Percentiles rank a stretch among this genome's conserved stretches.
phyloP scores from a whole-genome alignment of 2,329 filamentous ascomycete genomes.

The Fusarium floridanum region DNA sequence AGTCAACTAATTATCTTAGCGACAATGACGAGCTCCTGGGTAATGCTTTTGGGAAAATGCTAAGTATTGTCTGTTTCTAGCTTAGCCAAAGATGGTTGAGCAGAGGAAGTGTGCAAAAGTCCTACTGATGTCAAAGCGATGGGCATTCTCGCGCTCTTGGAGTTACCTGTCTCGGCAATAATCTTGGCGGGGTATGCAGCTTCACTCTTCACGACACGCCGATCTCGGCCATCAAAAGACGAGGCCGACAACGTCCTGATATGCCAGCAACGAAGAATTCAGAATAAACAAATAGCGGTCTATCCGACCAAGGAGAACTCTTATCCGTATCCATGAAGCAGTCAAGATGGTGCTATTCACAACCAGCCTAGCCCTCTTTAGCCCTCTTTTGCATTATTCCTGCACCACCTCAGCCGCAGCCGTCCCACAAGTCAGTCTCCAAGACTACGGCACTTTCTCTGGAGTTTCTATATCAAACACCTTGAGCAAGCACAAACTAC shows the following conservation, averaged over 20 bases:
- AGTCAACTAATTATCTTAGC: neutral
- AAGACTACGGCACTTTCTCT: slow-evolving; percentile 8
- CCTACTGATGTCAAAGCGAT: neutral
- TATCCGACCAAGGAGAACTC: neutral
- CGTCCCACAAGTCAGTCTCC: slow-evolving; percentile 4
- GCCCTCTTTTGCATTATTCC: neutral
- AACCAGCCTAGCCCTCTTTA: neutral
- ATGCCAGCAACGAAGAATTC: neutral
- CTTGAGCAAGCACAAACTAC: neutral
- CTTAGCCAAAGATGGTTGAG: neutral
- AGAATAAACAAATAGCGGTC: neutral
- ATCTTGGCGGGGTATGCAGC: neutral
- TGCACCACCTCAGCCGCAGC: neutral
- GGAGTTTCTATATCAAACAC: slow-evolving; percentile 2
- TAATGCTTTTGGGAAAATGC: neutral
- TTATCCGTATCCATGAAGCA: too few species aligned
- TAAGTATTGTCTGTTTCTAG: neutral
- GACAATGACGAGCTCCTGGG: neutral
- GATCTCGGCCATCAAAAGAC: neutral
- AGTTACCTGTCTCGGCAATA: neutral
- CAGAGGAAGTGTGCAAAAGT: neutral
- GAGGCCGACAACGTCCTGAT: neutral
- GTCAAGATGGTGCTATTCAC: neutral
- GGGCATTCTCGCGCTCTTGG: neutral
- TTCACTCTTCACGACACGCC: neutral